Percentiles rank a stretch among this genome's conserved stretches.
phyloP scores from a whole-genome alignment of 2,329 filamentous ascomycete species.

The Beauveria australis region DNA sequence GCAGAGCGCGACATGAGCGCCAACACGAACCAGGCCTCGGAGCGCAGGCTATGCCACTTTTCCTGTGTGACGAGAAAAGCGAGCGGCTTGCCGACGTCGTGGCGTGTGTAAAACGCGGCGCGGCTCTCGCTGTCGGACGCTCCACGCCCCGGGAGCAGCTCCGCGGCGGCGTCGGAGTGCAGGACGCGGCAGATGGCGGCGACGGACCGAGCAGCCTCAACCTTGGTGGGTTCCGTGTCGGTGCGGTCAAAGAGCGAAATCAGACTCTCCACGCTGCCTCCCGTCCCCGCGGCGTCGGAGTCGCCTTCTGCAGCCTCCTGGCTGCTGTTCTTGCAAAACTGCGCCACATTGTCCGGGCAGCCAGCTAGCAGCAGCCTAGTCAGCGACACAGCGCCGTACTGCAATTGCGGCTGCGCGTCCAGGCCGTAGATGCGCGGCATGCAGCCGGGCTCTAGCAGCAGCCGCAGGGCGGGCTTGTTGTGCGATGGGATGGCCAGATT shows the following conservation, averaged over 20 bases:
- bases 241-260: slow-evolving; percentile 29
- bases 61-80: slow-evolving; percentile 46
- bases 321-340: slow-evolving; percentile 28
- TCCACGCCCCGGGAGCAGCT: slow-evolving; percentile 19
- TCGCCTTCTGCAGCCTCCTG: background rate
- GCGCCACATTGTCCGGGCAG: slow-evolving; percentile 42
- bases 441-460: slow-evolving; percentile 34
- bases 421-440: slow-evolving; percentile 48
- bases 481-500: slow-evolving; percentile 51
- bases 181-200: slow-evolving; percentile 46
- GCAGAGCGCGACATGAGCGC: slow-evolving; percentile 48
- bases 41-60: slow-evolving; percentile 51
- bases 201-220: slow-evolving; percentile 49
- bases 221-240: slow-evolving; percentile 44
- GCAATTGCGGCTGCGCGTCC: slow-evolving; percentile 45
- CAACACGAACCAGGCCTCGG: slow-evolving; percentile 54
- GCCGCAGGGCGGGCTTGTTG: slow-evolving; percentile 46
- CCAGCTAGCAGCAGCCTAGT: slow-evolving; percentile 47
- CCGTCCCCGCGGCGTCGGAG: slow-evolving; percentile 11
- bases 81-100: slow-evolving; percentile 36
- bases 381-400: slow-evolving; percentile 52
- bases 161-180: slow-evolving; percentile 32
- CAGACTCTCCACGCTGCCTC: slow-evolving; percentile 29
- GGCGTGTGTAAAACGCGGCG: slow-evolving; percentile 36
- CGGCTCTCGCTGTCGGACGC: slow-evolving; percentile 18